These are phyloP conservation scores for Colletotrichum trifolii DNA, from an alignment of 2,329 filamentous ascomycete genomes.

Conservation along the genomic window DNA sequence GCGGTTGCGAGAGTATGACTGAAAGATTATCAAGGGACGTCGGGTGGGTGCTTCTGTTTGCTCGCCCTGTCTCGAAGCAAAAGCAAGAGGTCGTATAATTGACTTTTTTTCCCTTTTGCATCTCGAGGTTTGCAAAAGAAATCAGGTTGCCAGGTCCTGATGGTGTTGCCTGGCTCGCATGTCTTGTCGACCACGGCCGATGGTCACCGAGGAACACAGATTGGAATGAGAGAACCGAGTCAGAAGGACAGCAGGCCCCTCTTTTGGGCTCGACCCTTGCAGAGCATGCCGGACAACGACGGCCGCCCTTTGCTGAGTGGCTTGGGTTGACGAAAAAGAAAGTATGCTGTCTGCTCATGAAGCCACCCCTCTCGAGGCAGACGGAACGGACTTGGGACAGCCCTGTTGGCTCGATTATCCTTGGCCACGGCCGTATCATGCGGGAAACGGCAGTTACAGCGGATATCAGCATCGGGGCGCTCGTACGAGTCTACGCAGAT, in stretches of 20 bases:
- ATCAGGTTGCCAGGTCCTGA: constrained; percentile 3
- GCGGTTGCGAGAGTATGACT: too few relatives aligned
- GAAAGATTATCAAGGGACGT: too few relatives aligned
- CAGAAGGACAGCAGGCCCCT: constrained; percentile 1
- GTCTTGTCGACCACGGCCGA: too few relatives aligned
- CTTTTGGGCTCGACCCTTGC: not conserved
- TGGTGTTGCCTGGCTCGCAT: too few relatives aligned
- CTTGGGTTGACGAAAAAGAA: constrained; percentile 25
- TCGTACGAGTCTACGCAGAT: too few relatives aligned
- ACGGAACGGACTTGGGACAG: not conserved
- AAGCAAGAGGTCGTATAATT: not conserved
- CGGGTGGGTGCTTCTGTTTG: too few relatives aligned
- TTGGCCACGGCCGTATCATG: not conserved
- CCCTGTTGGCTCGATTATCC: not conserved
- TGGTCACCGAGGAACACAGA: constrained; percentile 13
- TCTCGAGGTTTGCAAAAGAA: constrained; percentile 26
- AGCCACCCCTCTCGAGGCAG: not conserved
- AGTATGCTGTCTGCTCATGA: constrained; percentile 17
- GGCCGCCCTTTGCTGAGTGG: constrained; percentile 20
- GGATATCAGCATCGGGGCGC: too few relatives aligned
- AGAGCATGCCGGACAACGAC: not conserved
- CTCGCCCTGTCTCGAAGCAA: too few relatives aligned
- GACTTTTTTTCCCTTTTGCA: constrained; percentile 9
- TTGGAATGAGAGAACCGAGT: constrained; percentile 28
- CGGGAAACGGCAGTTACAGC: not conserved